Conservation (phyloP, 2,329 filamentous ascomycete species). For the Bipolaris gigantea region DNA sequence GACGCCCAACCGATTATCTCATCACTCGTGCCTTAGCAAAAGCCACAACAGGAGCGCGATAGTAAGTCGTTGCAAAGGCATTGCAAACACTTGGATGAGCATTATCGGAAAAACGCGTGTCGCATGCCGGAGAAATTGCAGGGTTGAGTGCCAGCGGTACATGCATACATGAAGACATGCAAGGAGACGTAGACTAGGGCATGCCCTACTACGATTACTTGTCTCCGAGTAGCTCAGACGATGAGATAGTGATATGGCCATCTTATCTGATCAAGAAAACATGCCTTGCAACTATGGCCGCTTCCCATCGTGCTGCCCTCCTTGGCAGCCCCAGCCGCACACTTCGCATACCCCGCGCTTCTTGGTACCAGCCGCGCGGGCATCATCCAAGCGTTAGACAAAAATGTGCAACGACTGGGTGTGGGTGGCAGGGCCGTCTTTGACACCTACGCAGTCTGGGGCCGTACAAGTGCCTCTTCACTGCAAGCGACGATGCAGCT, state of each 20-base stretch:
- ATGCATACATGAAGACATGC: background rate
- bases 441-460: slow-evolving; percentile 27
- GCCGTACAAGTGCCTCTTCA: slow-evolving; percentile 33
- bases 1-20: slow-evolving; percentile 21
- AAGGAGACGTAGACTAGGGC: background rate
- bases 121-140: no score
- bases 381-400: slow-evolving; percentile 51
- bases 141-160: background rate
- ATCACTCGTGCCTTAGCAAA: slow-evolving; percentile 1
- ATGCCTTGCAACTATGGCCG: slow-evolving; percentile 10
- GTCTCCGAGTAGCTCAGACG: no score
- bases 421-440: slow-evolving; percentile 49
- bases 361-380: slow-evolving; percentile 38
- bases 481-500: slow-evolving; percentile 28
- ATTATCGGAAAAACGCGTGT: slow-evolving; percentile 1
- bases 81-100: slow-evolving; percentile 9
- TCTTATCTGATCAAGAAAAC: background rate
- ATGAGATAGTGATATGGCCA: background rate
- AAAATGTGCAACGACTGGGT: slow-evolving; percentile 47
- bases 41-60: slow-evolving; percentile 1
- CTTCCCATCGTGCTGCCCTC: slow-evolving; percentile 18
- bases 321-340: slow-evolving; percentile 14
- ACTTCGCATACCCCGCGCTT: slow-evolving; percentile 20
- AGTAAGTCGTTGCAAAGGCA: background rate
- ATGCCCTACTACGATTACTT: background rate